phyloP scores from a whole-genome alignment of 306 rosid species.

The Dalbergia cultrata region DNA sequence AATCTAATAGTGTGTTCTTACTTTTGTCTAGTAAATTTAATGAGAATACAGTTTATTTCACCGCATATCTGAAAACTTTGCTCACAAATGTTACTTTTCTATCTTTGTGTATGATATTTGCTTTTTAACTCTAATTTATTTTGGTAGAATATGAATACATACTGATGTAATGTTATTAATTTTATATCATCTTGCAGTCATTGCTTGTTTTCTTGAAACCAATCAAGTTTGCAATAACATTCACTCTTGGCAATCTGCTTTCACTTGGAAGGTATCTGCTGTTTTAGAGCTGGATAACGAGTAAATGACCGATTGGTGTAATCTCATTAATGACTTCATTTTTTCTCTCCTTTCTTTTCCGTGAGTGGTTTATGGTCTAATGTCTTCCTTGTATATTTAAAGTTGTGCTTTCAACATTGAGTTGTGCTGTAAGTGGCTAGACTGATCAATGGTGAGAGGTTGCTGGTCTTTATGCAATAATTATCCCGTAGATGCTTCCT shows the following conservation, averaged over 20 bases:
- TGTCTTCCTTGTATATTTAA: neutral
- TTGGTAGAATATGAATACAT: constrained; percentile 31
- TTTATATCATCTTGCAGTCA: constrained; percentile 69
- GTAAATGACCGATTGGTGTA: constrained; percentile 11
- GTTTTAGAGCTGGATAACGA: constrained; percentile 33
- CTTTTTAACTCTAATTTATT: constrained; percentile 36
- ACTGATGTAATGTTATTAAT: constrained; percentile 47
- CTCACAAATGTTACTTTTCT: constrained; percentile 26
- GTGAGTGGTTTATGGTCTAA: neutral
- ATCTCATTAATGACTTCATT: neutral
- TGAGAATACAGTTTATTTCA: constrained; percentile 38
- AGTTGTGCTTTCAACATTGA: constrained; percentile 10
- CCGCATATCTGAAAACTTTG: constrained; percentile 22
- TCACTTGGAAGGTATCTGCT: constrained; percentile 87
- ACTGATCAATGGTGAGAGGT: constrained; percentile 8
- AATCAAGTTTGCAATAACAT: constrained; percentile 86
- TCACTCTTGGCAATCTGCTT: constrained; percentile 95
- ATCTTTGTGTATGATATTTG: constrained; percentile 13
- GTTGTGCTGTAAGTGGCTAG: constrained; percentile 25
- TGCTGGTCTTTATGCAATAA: neutral
- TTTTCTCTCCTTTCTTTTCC: constrained; percentile 10
- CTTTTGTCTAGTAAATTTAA: constrained; percentile 27
- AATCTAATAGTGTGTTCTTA: constrained; percentile 25
- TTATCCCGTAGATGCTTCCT: neutral
- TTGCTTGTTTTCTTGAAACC: constrained; percentile 94